These are phyloP conservation scores for Isochrysis galbana DNA, from an alignment of 78 protist genomes.

Conservation along the genomic window DNA sequence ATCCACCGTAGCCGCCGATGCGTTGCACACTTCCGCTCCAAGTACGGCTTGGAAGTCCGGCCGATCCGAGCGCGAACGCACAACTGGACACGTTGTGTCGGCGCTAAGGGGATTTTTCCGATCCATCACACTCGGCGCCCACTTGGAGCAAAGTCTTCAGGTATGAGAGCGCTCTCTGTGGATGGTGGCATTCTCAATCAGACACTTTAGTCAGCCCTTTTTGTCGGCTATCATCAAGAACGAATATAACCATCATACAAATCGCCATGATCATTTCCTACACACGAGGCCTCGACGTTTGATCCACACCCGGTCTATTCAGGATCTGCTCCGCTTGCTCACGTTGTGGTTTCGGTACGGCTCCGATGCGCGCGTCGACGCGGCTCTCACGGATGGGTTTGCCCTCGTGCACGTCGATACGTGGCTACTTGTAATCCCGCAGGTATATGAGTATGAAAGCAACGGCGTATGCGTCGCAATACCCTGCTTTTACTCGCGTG, in stretches of 20 bases:
- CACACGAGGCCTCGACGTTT: too few species aligned
- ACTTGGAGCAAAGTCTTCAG: not conserved
- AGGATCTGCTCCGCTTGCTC: slow-evolving; percentile 87
- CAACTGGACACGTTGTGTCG: slow-evolving; percentile 17
- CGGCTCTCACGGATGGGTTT: slow-evolving; percentile 68
- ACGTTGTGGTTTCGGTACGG: slow-evolving; percentile 91
- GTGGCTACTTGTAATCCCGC: slow-evolving; percentile 93
- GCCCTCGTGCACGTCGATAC: slow-evolving; percentile 80
- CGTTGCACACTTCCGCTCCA: too few species aligned
- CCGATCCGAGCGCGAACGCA: not conserved
- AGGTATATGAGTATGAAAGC: too few species aligned
- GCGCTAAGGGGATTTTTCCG: slow-evolving; percentile 87
- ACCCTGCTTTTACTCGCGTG: too few species aligned
- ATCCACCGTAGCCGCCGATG: not conserved
- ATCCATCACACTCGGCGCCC: slow-evolving; percentile 77
- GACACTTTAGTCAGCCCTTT: too few species aligned
- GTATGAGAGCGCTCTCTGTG: too few species aligned
- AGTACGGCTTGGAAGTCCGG: not conserved
- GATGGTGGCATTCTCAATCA: too few species aligned
- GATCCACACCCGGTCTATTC: too few species aligned
- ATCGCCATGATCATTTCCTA: too few species aligned
- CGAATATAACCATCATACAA: too few species aligned
- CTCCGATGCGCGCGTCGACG: slow-evolving; percentile 48
- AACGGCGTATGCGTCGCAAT: too few species aligned
- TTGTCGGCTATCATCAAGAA: too few species aligned